A percentile compares a stretch with the other conserved stretches of the same genome.
Evolutionary conservation across 768 basidiomycete species (phyloP).

Genomic region (Boletus bicolor): DNA sequence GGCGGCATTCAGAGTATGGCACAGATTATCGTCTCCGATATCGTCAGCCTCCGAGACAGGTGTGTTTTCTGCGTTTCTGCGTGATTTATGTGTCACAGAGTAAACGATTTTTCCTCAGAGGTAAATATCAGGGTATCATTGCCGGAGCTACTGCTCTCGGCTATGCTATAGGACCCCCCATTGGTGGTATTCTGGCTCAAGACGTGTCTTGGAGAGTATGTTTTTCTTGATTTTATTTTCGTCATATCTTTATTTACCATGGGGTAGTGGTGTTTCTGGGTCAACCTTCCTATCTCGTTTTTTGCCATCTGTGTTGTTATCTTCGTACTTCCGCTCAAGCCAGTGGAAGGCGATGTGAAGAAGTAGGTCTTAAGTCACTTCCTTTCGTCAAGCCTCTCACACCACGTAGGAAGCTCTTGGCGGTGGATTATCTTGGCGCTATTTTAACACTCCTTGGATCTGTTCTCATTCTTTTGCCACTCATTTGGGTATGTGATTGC

Average conservation of each 20-base stretch:
- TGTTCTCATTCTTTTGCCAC: slow-evolving; percentile 60
- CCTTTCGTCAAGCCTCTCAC: not conserved
- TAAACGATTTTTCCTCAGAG: slow-evolving; percentile 34
- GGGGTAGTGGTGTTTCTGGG: slow-evolving; percentile 70
- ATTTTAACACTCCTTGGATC: slow-evolving; percentile 57
- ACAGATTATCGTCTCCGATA: slow-evolving; percentile 71
- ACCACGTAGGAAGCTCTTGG: slow-evolving; percentile 52
- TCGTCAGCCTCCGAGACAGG: slow-evolving; percentile 68
- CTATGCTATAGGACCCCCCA: slow-evolving; percentile 62
- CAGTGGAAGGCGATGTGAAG: slow-evolving; percentile 58
- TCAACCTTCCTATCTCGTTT: slow-evolving; percentile 60
- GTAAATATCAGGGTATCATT: slow-evolving; percentile 77
- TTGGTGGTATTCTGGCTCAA: slow-evolving; percentile 64
- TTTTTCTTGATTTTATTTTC: not conserved
- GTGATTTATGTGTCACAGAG: not conserved
- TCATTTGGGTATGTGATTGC: slow-evolving; percentile 58
- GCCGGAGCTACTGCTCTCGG: slow-evolving; percentile 53
- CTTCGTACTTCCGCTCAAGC: slow-evolving; percentile 66
- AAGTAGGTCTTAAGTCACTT: slow-evolving; percentile 29
- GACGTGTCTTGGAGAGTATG: slow-evolving; percentile 61
- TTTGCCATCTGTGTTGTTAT: slow-evolving; percentile 52
- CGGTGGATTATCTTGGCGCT: slow-evolving; percentile 63
- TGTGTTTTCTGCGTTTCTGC: slow-evolving; percentile 19
- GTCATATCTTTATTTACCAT: not conserved
- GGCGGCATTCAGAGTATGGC: slow-evolving; percentile 67